phyloP scores from a whole-genome alignment of 164 flowering plant species.

The Hamamelis virginiana region DNA sequence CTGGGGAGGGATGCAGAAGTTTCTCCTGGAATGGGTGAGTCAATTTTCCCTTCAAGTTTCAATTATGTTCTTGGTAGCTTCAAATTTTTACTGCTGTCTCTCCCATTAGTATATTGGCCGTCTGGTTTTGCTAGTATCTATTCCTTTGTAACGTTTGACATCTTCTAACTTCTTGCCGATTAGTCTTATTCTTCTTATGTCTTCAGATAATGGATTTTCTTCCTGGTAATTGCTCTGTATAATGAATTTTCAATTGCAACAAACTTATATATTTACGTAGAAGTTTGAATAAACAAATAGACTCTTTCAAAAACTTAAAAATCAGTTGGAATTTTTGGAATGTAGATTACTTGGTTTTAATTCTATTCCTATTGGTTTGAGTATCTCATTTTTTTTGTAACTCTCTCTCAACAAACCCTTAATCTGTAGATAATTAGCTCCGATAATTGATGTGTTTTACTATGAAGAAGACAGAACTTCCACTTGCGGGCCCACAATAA shows the following conservation, averaged over 20 bases:
- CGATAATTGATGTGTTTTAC: neutral
- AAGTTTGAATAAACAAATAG: too few species aligned
- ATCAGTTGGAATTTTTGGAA: too few species aligned
- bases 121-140: neutral
- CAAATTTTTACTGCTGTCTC: neutral
- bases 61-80: neutral
- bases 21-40: constrained; percentile 68
- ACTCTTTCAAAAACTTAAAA: too few species aligned
- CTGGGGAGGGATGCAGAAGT: constrained; percentile 45
- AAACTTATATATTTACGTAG: too few species aligned
- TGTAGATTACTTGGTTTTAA: too few species aligned
- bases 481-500: neutral
- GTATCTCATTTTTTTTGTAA: too few species aligned
- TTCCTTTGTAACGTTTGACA: neutral
- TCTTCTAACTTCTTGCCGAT: neutral
- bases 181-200: too few species aligned
- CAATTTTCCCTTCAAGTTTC: neutral
- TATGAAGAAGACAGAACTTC: neutral
- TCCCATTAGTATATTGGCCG: neutral
- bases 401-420: too few species aligned
- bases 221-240: too few species aligned
- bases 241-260: too few species aligned
- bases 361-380: neutral
- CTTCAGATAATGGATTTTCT: too few species aligned
- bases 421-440: neutral